Evolutionary conservation across 306 rosid species (phyloP).

Genomic region (Quercus suber): DNA sequence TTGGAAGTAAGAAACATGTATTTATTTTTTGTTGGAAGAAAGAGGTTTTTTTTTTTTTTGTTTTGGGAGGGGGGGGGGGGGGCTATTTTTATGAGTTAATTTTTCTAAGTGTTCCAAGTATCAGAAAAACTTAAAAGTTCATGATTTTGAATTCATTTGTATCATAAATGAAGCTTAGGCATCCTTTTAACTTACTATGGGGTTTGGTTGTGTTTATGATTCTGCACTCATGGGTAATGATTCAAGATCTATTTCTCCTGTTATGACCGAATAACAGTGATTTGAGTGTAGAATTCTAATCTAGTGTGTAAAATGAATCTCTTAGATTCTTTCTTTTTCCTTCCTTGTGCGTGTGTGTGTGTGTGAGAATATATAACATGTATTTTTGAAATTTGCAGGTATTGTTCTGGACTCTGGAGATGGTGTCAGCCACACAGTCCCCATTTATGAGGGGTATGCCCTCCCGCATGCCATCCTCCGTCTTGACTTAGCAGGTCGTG

Average conservation of each 20-base stretch:
- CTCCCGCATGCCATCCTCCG: constrained; percentile 88
- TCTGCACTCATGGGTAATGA: background rate
- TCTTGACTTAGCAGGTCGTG: constrained; percentile 87
- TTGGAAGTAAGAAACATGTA: background rate
- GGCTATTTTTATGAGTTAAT: too few relatives aligned
- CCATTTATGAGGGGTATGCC: constrained; percentile 80
- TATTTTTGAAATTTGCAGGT: constrained; percentile 39
- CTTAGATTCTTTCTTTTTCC: background rate
- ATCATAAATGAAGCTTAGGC: too few relatives aligned
- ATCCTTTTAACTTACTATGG: background rate
- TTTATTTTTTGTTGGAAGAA: too few relatives aligned
- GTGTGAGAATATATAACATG: background rate
- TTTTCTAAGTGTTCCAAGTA: too few relatives aligned
- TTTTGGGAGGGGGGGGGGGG: too few relatives aligned
- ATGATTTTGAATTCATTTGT: too few relatives aligned
- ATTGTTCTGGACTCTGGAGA: constrained; percentile 85
- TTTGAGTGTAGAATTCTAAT: background rate
- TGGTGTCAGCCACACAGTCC: constrained; percentile 88
- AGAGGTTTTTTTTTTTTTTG: too few relatives aligned
- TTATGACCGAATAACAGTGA: background rate
- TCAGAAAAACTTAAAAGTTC: too few relatives aligned
- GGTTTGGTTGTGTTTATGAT: background rate
- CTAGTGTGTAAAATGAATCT: background rate
- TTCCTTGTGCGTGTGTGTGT: background rate
- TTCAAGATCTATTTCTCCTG: background rate